phyloP scores from a whole-genome alignment of 495 filamentous ascomycete species.

The Xylaria sp. region DNA sequence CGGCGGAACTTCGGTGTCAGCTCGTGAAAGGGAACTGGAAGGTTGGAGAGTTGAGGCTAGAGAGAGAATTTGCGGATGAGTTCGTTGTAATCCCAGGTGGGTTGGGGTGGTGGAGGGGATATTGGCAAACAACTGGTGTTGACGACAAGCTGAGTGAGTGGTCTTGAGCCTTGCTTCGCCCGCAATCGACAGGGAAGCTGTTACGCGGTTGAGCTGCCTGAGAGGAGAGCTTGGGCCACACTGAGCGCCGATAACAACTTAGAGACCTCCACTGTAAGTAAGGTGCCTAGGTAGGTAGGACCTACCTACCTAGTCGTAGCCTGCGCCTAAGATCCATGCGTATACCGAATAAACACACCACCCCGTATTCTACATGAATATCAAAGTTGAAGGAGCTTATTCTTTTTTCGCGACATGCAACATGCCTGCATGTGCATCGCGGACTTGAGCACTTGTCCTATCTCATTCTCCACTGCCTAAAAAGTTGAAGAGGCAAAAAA shows the following conservation, averaged over 20 bases:
- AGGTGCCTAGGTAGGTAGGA: not conserved
- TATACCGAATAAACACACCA: not conserved
- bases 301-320: not conserved
- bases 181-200: slow-evolving; percentile 25
- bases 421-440: not conserved
- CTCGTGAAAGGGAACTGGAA: not conserved
- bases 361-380: slow-evolving; percentile 2
- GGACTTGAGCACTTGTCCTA: not conserved
- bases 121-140: slow-evolving; percentile 4
- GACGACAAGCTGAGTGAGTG: not conserved
- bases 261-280: not conserved
- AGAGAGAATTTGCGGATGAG: not conserved
- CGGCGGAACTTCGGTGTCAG: not conserved
- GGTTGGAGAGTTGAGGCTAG: not conserved
- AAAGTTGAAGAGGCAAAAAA: slow-evolving; percentile 9
- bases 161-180: slow-evolving; percentile 20
- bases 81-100: not conserved
- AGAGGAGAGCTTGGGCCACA: slow-evolving; percentile 30
- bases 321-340: not conserved
- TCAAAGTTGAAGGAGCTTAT: not conserved
- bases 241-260: not conserved
- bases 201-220: slow-evolving; percentile 33
- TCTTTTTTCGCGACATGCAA: not conserved
- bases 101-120: slow-evolving; percentile 15
- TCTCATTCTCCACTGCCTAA: not conserved